Base-by-base conservation (phyloP, 2,329 filamentous ascomycete genomes). In the Fusarium metavorans region DNA sequence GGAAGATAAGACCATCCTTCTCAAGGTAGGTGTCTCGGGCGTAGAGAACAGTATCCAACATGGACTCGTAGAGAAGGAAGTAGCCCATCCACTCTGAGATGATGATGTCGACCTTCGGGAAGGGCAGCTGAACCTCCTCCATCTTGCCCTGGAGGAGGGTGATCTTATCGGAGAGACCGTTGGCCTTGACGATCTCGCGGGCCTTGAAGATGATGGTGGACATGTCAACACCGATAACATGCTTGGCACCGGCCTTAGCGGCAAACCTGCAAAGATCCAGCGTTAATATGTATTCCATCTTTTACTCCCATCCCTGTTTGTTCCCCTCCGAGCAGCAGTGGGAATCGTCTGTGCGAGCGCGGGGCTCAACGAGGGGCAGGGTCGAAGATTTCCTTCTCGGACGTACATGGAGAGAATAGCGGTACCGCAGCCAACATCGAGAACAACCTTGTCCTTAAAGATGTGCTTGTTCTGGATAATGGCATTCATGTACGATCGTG, bases 41-140 rank as follows among this genome's bases (percentile, higher is more conserved):
- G 82, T 98, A 98, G 69, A 99, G 90, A 60, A 99, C 97, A 35
- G 97, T 99, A 87, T 99, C 97, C 81, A 99, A 86, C 97, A 99
- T 99, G 90, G 91, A 94, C 91, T 99, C 97, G 86, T 99, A 99
- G 71, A 99, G 92, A 63, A 99, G 88, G 88, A 98, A 98, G 88
- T 99, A 99, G 37, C 97, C 97, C 97, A 99, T 99, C 97, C 97
- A 99, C 88, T 99, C 97, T 2, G 96, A 98, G 83, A 99, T 97
- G 86, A 99, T 99, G 83, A 99, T 99, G 82, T 99, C 97, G 76
- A 99, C 97, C 86, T 98, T 94, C 81, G 95, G 93, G 85, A 93
- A 98, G 23, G 97, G 97, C 73, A 99, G 88, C 81, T 93, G 88
- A 54, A 99, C 95, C 87, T 99, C 97, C 88, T 99, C 97, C 97